These are phyloP conservation scores for Arthrobotrys pseudoclavata DNA, from an alignment of 2,329 filamentous ascomycete species.

Conservation along the genomic window DNA sequence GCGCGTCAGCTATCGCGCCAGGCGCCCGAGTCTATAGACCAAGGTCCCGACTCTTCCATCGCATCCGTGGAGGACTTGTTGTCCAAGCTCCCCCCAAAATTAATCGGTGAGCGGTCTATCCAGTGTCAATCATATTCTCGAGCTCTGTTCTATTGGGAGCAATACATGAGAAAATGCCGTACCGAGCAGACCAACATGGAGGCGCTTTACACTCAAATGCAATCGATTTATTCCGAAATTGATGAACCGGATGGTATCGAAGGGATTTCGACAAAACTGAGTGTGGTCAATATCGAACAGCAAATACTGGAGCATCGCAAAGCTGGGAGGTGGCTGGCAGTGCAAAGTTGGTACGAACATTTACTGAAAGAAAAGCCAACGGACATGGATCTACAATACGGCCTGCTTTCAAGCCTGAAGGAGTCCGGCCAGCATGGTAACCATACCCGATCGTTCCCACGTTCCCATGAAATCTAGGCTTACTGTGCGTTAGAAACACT, in stretches of 20 bases:
- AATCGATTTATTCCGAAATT: conserved; percentile 96
- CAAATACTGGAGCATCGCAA: conserved; percentile 94
- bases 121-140: conserved; percentile 93
- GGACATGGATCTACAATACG: conserved; percentile 82
- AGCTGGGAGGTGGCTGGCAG: conserved; percentile 91
- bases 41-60: conserved; percentile 37
- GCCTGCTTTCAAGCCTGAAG: conserved; percentile 87
- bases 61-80: conserved; percentile 80
- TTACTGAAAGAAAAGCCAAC: conserved; percentile 83
- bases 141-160: conserved; percentile 93
- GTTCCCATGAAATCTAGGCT: not conserved
- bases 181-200: conserved; percentile 72
- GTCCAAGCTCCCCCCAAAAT: conserved; percentile 76
- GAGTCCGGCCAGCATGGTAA: conserved; percentile 95
- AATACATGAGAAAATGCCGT: conserved; percentile 77
- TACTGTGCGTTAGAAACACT: conserved; percentile 75
- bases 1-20: conserved; percentile 60
- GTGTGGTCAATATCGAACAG: conserved; percentile 89
- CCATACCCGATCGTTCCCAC: conserved; percentile 63
- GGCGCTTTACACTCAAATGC: conserved; percentile 80
- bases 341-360: conserved; percentile 97
- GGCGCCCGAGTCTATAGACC: conserved; percentile 27
- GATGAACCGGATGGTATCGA: conserved; percentile 97
- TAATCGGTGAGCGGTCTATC: conserved; percentile 86
- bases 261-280: conserved; percentile 88